Percentiles rank a stretch among this genome's conserved stretches.
phyloP scores from a whole-genome alignment of 1,284 basidiomycete species.

The Moesziomyces aphidis region DNA sequence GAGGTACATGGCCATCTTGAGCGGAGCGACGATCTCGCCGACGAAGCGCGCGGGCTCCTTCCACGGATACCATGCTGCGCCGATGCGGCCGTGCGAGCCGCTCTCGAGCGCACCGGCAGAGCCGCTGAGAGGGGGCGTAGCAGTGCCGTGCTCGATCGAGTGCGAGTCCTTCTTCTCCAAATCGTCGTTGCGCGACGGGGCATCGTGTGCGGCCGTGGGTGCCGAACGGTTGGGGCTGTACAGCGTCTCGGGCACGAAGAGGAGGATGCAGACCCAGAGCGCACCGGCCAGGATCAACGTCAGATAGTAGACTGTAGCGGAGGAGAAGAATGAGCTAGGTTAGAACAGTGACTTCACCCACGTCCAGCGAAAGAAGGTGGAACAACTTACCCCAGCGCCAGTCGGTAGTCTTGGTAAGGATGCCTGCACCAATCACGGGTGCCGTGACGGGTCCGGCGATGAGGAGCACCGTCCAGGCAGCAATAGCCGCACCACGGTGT shows the following conservation, averaged over 20 bases:
- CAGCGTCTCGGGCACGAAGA: conserved; percentile 67
- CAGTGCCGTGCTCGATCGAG: conserved; percentile 25
- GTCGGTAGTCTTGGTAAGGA: conserved; percentile 51
- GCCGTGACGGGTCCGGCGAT: conserved; percentile 63
- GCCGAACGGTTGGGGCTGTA: conserved; percentile 50
- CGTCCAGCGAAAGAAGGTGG: not conserved
- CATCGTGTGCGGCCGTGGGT: not conserved
- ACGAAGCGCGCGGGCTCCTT: conserved; percentile 61
- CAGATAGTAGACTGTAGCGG: conserved; percentile 62
- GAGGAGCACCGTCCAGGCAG: conserved; percentile 59
- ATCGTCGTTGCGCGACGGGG: conserved; percentile 7
- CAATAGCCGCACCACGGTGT: conserved; percentile 67
- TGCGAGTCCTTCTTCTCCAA: conserved; percentile 28
- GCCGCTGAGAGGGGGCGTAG: conserved; percentile 21
- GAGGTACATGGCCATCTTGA: conserved; percentile 51
- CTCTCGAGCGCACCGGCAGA: conserved; percentile 8
- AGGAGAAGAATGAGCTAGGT: not conserved
- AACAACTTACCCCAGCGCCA: conserved; percentile 44
- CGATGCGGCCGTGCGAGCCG: conserved; percentile 48
- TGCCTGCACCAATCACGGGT: conserved; percentile 65
- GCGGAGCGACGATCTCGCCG: conserved; percentile 53
- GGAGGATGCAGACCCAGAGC: conserved; percentile 58
- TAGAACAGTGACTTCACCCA: not conserved
- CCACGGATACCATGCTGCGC: conserved; percentile 67
- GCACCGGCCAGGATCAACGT: conserved; percentile 61